These are phyloP conservation scores for Intubia oerlemansii DNA, from an alignment of 2,329 filamentous ascomycete genomes.

Conservation along the genomic window DNA sequence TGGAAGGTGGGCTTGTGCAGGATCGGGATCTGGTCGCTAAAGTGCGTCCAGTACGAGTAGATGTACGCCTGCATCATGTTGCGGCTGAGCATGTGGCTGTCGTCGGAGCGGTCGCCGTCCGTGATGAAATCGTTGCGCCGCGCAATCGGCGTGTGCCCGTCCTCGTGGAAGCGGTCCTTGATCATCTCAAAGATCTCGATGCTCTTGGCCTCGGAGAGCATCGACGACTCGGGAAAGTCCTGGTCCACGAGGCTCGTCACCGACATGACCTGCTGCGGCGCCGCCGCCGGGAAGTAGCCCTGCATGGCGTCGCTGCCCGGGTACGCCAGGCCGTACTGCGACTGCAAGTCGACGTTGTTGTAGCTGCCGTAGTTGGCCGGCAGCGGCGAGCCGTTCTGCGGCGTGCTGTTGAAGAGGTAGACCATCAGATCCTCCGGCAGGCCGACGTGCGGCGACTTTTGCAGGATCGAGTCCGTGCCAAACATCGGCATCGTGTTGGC, in stretches of 20 bases:
- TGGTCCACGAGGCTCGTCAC: conserved; percentile 71
- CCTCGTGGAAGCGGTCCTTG: conserved; percentile 60
- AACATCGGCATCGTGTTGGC: conserved; percentile 67
- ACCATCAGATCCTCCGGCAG: conserved; percentile 76
- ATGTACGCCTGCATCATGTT: conserved; percentile 95
- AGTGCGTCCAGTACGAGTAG: conserved; percentile 82
- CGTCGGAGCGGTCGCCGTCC: conserved; percentile 51
- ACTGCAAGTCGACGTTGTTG: conserved; percentile 31
- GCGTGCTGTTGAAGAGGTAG: conserved; percentile 54
- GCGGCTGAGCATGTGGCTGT: conserved; percentile 51
- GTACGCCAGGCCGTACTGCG: conserved; percentile 27
- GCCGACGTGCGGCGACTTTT: conserved; percentile 64
- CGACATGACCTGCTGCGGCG: conserved; percentile 65
- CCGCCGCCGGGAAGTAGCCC: conserved; percentile 33
- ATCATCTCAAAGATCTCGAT: conserved; percentile 69
- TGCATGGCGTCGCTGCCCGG: conserved; percentile 24
- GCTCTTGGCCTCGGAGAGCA: conserved; percentile 73
- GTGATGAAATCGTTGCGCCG: conserved; percentile 58
- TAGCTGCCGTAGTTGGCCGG: conserved; percentile 20
- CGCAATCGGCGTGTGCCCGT: conserved; percentile 49
- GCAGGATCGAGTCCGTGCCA: conserved; percentile 54
- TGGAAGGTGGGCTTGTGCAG: conserved; percentile 87
- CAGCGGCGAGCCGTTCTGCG: conserved; percentile 29
- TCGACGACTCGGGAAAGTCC: conserved; percentile 54
- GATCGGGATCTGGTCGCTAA: conserved; percentile 86